phyloP scores from a whole-genome alignment of 495 filamentous ascomycete species.

The Trichoderma asperelloides region DNA sequence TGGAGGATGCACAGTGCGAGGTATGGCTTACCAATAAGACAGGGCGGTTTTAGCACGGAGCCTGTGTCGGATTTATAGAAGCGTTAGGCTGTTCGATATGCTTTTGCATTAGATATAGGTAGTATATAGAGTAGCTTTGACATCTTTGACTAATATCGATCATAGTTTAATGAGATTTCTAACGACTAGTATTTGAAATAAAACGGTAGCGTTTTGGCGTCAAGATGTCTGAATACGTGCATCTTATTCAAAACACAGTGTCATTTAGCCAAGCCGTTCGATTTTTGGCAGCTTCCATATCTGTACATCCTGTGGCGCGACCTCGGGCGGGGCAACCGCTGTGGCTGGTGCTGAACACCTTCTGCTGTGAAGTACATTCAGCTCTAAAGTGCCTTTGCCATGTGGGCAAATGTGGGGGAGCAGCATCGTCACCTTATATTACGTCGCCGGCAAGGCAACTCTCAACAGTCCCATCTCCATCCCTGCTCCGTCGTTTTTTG shows the following conservation, averaged over 20 bases:
- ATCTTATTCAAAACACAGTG: neutral
- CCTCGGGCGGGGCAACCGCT: constrained; percentile 6
- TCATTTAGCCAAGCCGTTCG: neutral
- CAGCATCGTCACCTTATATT: neutral
- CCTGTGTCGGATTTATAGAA: too few species aligned
- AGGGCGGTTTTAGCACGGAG: too few species aligned
- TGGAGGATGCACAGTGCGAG: constrained; percentile 18
- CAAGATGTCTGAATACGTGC: neutral
- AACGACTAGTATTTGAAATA: too few species aligned
- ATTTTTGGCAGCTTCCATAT: neutral
- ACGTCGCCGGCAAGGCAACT: neutral
- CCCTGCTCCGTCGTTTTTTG: neutral
- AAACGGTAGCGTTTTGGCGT: too few species aligned
- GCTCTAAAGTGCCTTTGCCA: neutral
- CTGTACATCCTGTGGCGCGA: constrained; percentile 2
- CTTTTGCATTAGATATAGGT: too few species aligned
- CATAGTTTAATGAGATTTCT: too few species aligned
- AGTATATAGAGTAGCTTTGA: too few species aligned
- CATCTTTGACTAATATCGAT: too few species aligned
- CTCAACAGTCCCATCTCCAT: neutral
- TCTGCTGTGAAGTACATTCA: too few species aligned
- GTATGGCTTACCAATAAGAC: neutral
- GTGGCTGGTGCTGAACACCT: neutral
- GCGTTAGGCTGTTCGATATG: too few species aligned
- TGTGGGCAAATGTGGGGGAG: neutral